Conservation (phyloP, 1,139 yeast species). For the Protomyces arabidopsidicola region DNA sequence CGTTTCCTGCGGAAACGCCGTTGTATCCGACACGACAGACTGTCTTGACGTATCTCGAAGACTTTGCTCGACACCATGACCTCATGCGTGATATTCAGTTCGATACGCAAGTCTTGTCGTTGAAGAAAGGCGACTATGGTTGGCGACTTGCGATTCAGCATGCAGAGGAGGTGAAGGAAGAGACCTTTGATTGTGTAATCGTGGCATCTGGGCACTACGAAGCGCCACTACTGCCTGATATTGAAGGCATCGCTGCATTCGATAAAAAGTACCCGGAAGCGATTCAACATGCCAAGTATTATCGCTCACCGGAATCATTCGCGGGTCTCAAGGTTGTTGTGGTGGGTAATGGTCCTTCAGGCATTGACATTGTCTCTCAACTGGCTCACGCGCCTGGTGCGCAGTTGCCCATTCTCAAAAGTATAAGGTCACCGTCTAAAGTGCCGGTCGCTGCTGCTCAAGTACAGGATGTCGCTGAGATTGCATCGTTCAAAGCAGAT, state of each 20-base stretch:
- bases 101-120: slow-evolving; percentile 1
- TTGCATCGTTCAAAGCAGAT: slow-evolving; percentile 39
- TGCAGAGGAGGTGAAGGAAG: slow-evolving; percentile 30
- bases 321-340: slow-evolving; percentile 46
- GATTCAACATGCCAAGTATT: slow-evolving; percentile 58
- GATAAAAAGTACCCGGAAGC: slow-evolving; percentile 45
- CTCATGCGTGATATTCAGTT: background rate
- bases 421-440: slow-evolving; percentile 40
- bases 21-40: slow-evolving; percentile 19
- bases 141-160: background rate
- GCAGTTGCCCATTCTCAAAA: background rate
- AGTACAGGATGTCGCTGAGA: slow-evolving; percentile 45
- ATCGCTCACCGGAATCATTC: slow-evolving; percentile 50
- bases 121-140: background rate
- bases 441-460: slow-evolving; percentile 40
- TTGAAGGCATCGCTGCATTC: slow-evolving; percentile 54
- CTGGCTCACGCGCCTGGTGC: slow-evolving; percentile 38
- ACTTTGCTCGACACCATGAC: slow-evolving; percentile 5
- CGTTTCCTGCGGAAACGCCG: slow-evolving; percentile 1
- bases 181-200: slow-evolving; percentile 51
- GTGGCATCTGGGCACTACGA: slow-evolving; percentile 51
- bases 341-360: slow-evolving; percentile 62
- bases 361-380: slow-evolving; percentile 56
- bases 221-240: slow-evolving; percentile 53
- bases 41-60: slow-evolving; percentile 10